A percentile compares a stretch with the other conserved stretches of the same genome.
phyloP scores from a whole-genome alignment of 1,139 yeast species.

The Saccharomyces hybrid region DNA sequence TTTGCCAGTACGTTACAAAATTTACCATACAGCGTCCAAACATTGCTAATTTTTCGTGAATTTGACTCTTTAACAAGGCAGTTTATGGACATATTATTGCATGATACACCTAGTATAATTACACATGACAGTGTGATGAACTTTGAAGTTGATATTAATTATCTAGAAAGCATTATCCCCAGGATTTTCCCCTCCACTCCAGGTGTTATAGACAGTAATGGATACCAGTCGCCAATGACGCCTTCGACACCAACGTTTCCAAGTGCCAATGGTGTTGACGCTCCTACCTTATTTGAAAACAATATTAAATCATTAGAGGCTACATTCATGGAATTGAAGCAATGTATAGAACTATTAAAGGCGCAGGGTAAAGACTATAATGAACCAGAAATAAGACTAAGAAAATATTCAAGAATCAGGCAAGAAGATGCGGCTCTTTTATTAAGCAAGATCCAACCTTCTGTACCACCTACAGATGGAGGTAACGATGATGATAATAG shows the following conservation, averaged over 20 bases:
- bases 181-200: constrained; percentile 33
- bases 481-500: constrained; percentile 2
- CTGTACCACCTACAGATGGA: background rate
- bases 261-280: constrained; percentile 26
- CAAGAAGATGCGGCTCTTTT: constrained; percentile 50
- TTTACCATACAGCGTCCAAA: constrained; percentile 69
- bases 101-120: constrained; percentile 38
- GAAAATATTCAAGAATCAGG: constrained; percentile 53
- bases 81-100: constrained; percentile 53
- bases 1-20: constrained; percentile 81
- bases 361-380: constrained; percentile 47
- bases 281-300: constrained; percentile 31
- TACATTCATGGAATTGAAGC: constrained; percentile 53
- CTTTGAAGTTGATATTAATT: constrained; percentile 55
- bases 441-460: constrained; percentile 36
- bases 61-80: constrained; percentile 77
- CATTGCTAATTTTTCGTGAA: constrained; percentile 74
- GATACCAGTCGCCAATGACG: background rate
- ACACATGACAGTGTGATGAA: constrained; percentile 47
- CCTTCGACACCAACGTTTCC: constrained; percentile 4
- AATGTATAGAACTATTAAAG: constrained; percentile 50
- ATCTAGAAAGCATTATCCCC: constrained; percentile 46
- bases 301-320: constrained; percentile 39
- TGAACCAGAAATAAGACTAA: constrained; percentile 47
- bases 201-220: constrained; percentile 6